phyloP scores from a whole-genome alignment of 2,329 filamentous ascomycete species.

The Cordyceps cateniannulata region DNA sequence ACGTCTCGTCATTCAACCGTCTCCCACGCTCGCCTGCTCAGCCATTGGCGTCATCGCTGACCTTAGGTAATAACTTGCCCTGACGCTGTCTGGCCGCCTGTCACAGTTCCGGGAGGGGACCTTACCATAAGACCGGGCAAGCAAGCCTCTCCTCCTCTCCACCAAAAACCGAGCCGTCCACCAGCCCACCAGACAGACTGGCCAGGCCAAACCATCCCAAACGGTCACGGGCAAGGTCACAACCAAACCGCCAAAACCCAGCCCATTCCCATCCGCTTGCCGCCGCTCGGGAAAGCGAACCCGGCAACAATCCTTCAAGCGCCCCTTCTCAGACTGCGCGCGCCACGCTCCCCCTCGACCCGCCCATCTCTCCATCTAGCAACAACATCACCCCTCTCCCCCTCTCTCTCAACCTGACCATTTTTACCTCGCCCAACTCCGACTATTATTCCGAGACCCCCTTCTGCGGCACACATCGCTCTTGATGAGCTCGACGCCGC shows the following conservation, averaged over 20 bases:
- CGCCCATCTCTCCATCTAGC: background rate
- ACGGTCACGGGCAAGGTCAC: too few relatives aligned
- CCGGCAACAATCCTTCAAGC: background rate
- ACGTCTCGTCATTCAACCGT: background rate
- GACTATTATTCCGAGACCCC: background rate
- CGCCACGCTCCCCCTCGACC: background rate
- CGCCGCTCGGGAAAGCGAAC: background rate
- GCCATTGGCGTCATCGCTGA: slow-evolving; percentile 33
- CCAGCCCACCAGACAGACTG: slow-evolving; percentile 10
- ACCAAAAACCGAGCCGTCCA: slow-evolving; percentile 9
- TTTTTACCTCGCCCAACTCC: background rate
- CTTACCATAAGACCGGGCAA: background rate
- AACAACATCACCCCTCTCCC: background rate
- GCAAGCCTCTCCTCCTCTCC: slow-evolving; percentile 6
- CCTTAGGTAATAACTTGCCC: slow-evolving; percentile 29
- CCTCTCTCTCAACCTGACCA: background rate
- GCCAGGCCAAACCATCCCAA: too few relatives aligned
- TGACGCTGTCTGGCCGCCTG: slow-evolving; percentile 18
- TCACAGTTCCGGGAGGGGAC: slow-evolving; percentile 1
- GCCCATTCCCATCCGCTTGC: background rate
- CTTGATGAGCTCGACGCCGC: slow-evolving; percentile 33
- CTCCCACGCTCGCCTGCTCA: background rate
- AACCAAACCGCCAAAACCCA: background rate
- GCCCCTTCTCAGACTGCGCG: background rate
- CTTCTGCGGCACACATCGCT: slow-evolving; percentile 17